Percentiles rank a stretch among this genome's conserved stretches.
Conservation (phyloP, 805 yeast species). For the Sugiyamaella smithiae region DNA sequence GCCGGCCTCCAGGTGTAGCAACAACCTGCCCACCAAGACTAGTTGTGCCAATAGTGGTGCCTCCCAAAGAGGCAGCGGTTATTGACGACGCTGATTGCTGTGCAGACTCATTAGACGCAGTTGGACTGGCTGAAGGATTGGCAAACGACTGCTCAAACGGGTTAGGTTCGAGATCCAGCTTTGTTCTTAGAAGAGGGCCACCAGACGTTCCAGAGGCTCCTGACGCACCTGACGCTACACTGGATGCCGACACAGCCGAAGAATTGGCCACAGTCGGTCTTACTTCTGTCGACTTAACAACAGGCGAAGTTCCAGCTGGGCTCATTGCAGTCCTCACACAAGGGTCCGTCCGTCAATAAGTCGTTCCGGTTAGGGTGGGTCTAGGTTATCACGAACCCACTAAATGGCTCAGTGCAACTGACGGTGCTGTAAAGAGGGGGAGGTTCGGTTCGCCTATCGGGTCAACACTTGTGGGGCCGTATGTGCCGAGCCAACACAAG, state of each 20-base stretch:
- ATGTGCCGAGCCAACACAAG: too few relatives aligned
- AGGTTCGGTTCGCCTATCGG: too few relatives aligned
- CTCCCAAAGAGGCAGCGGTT: neutral
- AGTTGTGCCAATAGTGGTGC: constrained; percentile 8
- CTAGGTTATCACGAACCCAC: too few relatives aligned
- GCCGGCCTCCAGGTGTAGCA: constrained; percentile 28
- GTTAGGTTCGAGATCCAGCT: constrained; percentile 79
- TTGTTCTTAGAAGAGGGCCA: neutral
- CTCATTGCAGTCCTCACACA: too few relatives aligned
- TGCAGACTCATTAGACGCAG: neutral
- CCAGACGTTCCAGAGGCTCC: neutral
- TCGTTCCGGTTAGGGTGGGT: too few relatives aligned
- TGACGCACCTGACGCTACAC: neutral
- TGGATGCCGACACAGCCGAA: neutral
- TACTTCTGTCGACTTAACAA: too few relatives aligned
- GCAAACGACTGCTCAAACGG: constrained; percentile 96
- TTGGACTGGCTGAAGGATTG: constrained; percentile 36
- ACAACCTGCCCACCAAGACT: constrained; percentile 16
- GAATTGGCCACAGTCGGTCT: too few relatives aligned
- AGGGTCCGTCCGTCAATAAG: too few relatives aligned
- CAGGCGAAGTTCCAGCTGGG: too few relatives aligned
- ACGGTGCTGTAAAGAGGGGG: too few relatives aligned
- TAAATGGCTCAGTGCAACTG: too few relatives aligned
- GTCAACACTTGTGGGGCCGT: too few relatives aligned
- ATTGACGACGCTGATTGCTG: neutral